Evolutionary conservation across 352 stramenopile species (phyloP).

Genomic region (Phytophthora vignae): DNA sequence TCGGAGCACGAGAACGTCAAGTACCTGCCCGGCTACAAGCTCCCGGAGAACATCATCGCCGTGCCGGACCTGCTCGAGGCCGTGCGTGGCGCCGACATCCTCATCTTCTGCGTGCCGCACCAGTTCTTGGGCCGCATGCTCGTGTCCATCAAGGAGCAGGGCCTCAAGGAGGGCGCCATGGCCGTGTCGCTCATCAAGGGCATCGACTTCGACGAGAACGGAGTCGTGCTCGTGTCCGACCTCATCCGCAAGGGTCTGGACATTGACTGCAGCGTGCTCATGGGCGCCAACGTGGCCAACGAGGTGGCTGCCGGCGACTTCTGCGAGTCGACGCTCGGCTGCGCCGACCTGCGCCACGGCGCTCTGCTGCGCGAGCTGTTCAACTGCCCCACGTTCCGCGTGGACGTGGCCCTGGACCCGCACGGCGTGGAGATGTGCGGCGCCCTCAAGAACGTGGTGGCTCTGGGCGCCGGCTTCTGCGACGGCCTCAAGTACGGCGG

Average conservation of each 20-base stretch:
- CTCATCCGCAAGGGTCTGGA: slow-evolving; percentile 89
- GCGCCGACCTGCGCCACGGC: slow-evolving; percentile 71
- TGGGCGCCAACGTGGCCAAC: slow-evolving; percentile 98
- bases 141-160: slow-evolving; percentile 87
- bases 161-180: slow-evolving; percentile 67
- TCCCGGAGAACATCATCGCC: slow-evolving; percentile 94
- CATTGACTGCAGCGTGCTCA: slow-evolving; percentile 93
- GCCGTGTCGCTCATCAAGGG: slow-evolving; percentile 94
- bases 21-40: slow-evolving; percentile 89
- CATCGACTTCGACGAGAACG: slow-evolving; percentile 89
- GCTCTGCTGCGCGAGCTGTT: slow-evolving; percentile 81
- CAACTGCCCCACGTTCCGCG: slow-evolving; percentile 90
- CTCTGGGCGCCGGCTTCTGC: slow-evolving; percentile 96
- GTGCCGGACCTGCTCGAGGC: slow-evolving; percentile 93
- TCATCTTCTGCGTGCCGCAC: slow-evolving; percentile 98
- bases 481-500: slow-evolving; percentile 94
- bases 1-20: slow-evolving; percentile 97
- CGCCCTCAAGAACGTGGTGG: slow-evolving; percentile 98
- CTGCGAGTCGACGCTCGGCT: slow-evolving; percentile 97
- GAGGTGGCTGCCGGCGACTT: slow-evolving; percentile 96
- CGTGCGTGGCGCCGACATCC: slow-evolving; percentile 89
- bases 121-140: slow-evolving; percentile 95
- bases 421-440: slow-evolving; percentile 96
- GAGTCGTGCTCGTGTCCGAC: slow-evolving; percentile 88
- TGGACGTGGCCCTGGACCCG: slow-evolving; percentile 94